Evolutionary conservation across 2,329 filamentous ascomycete species (phyloP), one percentile per base, ranked within the genome.

Genomic region (Thyridium curvatum): DNA sequence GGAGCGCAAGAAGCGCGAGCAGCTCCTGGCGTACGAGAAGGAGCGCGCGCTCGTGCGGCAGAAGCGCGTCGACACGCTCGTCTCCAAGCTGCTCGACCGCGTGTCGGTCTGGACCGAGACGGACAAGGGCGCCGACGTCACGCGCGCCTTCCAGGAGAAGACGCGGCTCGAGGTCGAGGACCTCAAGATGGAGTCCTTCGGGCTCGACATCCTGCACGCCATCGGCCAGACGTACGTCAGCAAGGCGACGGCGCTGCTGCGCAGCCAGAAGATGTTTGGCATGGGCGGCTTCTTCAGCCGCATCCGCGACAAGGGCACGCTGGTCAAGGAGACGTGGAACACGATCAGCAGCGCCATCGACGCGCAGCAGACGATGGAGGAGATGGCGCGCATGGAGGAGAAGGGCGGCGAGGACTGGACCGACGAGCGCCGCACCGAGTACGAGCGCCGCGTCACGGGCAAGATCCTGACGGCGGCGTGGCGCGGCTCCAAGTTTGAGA

Each of bases 181-280:
- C 58, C 72, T 98, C 52, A 98, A 97, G 74, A 98, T 98, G 88
- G 93, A 98, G 66, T 94, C 86, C 1, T 98, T 98, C 52, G 93
- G 93, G 37, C 74, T 98, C 32, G 93, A 98, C 47, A 97, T 97
- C 51, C 72, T 96, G 35, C 91, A 97, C 61, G 90, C 93, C 34
- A 94, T 98, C 53, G 93, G 93, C 13, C 75, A 85, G 50, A 94
- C 88, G 4, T 98, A 98, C 62, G 66, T 93, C 18, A 80, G 82
- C 60, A 97, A 97, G 65, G 87, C 84, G 4, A 86, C 85, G 1
- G 83, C 82, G 2, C 83, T 96, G 56, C 74, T 98, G 48, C 94
- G 95, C 61, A 91, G 84, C 36, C 93, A 98, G 60, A 97, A 97
- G 64, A 94, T 95, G 68, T 81, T 98, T 42, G 93, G 93, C 40